Evolutionary conservation across 1,284 basidiomycete genomes (phyloP).

Genomic region (Nidula niveotomentosa): DNA sequence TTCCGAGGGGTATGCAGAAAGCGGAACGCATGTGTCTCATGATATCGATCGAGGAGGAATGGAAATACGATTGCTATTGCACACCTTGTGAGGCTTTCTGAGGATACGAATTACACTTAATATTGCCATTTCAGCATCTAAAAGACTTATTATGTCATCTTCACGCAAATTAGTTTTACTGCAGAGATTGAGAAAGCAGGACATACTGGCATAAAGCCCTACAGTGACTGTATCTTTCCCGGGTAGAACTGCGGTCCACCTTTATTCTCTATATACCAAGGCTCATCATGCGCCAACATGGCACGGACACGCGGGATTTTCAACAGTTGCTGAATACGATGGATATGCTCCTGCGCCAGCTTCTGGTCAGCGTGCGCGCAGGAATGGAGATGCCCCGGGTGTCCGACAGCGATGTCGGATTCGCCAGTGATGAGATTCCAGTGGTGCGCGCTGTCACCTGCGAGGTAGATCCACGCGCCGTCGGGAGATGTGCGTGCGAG

Average conservation of each 20-base stretch:
- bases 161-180: too few relatives aligned
- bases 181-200: too few relatives aligned
- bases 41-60: too few relatives aligned
- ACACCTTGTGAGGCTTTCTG: too few relatives aligned
- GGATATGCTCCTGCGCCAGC: conserved; percentile 39
- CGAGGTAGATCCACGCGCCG: conserved; percentile 59
- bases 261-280: conserved; percentile 49
- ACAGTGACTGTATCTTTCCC: too few relatives aligned
- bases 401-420: conserved; percentile 33
- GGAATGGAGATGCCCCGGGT: conserved; percentile 17
- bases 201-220: too few relatives aligned
- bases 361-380: conserved; percentile 46
- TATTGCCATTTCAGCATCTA: too few relatives aligned
- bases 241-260: conserved; percentile 38
- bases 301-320: conserved; percentile 40
- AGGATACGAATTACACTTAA: too few relatives aligned
- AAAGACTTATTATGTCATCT: too few relatives aligned
- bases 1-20: too few relatives aligned
- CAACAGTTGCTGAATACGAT: conserved; percentile 36
- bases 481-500: conserved; percentile 54
- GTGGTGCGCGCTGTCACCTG: conserved; percentile 56
- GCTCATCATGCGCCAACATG: conserved; percentile 50
- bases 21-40: too few relatives aligned
- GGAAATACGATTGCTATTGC: too few relatives aligned
- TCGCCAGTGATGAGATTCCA: conserved; percentile 48